Percentiles rank a stretch among this genome's conserved stretches.
Conservation (phyloP, 2,329 filamentous ascomycete species). For the Myriosclerotinia duriaeana region DNA sequence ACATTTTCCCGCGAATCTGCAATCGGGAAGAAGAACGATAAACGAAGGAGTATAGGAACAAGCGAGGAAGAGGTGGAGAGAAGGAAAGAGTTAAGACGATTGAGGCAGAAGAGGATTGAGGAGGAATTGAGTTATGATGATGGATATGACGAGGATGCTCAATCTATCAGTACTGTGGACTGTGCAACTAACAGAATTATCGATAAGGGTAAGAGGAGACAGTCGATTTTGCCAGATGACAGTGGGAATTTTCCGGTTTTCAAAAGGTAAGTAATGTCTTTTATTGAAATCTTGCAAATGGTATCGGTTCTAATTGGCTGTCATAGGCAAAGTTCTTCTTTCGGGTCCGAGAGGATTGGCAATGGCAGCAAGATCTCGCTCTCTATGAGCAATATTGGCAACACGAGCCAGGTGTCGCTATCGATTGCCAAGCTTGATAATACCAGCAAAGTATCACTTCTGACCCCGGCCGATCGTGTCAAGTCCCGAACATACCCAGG, state of each 20-base stretch:
- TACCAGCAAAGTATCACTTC: constrained; percentile 2
- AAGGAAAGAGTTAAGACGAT: constrained; percentile 55
- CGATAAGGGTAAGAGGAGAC: constrained; percentile 14
- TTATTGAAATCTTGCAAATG: neutral
- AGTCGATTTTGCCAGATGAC: constrained; percentile 21
- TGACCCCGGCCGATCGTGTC: neutral
- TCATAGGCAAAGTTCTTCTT: constrained; percentile 9
- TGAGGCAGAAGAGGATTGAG: constrained; percentile 58
- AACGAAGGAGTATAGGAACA: constrained; percentile 46
- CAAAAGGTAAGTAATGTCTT: neutral
- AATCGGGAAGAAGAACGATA: constrained; percentile 43
- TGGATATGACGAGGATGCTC: constrained; percentile 43
- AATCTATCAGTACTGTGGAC: constrained; percentile 31
- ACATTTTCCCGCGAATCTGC: constrained; percentile 49
- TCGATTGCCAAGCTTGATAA: constrained; percentile 9
- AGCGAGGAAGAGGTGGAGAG: constrained; percentile 55
- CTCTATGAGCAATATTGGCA: constrained; percentile 1
- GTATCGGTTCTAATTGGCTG: neutral
- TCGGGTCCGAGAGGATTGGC: neutral
- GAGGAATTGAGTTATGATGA: constrained; percentile 54
- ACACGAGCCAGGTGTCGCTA: neutral
- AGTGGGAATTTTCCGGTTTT: constrained; percentile 24
- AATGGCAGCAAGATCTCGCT: constrained; percentile 11
- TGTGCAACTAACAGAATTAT: constrained; percentile 14
- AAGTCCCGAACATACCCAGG: constrained; percentile 13